phyloP scores from a whole-genome alignment of 2,329 filamentous ascomycete genomes.

The Cytospora mali region DNA sequence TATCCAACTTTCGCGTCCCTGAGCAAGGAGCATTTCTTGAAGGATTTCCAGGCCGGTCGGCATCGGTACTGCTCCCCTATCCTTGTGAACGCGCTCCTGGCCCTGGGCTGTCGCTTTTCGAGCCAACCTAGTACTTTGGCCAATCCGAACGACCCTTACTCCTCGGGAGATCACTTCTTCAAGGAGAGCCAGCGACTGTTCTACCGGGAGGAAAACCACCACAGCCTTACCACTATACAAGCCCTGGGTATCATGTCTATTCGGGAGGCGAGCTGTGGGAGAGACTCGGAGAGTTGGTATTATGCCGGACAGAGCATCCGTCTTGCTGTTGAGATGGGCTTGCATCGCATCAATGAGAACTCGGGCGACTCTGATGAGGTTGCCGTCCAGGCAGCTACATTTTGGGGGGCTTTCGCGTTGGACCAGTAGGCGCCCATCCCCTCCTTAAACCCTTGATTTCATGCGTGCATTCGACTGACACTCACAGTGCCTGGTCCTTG shows the following conservation, averaged over 20 bases:
- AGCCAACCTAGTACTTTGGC: constrained; percentile 64
- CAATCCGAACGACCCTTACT: constrained; percentile 62
- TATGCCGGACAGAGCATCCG: constrained; percentile 73
- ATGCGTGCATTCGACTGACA: neutral
- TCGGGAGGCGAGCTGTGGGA: constrained; percentile 71
- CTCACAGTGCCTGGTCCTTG: constrained; percentile 64
- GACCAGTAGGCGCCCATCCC: constrained; percentile 56
- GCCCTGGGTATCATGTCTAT: constrained; percentile 77
- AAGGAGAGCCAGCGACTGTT: constrained; percentile 67
- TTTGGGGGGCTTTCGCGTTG: constrained; percentile 64
- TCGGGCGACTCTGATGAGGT: constrained; percentile 55
- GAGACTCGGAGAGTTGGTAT: constrained; percentile 73
- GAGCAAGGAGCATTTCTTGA: constrained; percentile 70
- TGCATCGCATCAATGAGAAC: constrained; percentile 56
- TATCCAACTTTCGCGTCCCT: constrained; percentile 75
- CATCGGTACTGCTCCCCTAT: constrained; percentile 69
- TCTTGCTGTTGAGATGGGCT: constrained; percentile 70
- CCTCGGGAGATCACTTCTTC: constrained; percentile 75
- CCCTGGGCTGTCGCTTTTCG: constrained; percentile 70
- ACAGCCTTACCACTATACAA: constrained; percentile 71
- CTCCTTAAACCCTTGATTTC: neutral
- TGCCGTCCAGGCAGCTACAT: constrained; percentile 62
- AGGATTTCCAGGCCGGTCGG: constrained; percentile 63
- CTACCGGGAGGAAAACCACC: constrained; percentile 58
- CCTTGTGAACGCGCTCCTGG: constrained; percentile 66